Percentiles rank a stretch among this genome's conserved stretches.
phyloP scores from a whole-genome alignment of 2,329 filamentous ascomycete genomes.

The Alternaria brassicae region DNA sequence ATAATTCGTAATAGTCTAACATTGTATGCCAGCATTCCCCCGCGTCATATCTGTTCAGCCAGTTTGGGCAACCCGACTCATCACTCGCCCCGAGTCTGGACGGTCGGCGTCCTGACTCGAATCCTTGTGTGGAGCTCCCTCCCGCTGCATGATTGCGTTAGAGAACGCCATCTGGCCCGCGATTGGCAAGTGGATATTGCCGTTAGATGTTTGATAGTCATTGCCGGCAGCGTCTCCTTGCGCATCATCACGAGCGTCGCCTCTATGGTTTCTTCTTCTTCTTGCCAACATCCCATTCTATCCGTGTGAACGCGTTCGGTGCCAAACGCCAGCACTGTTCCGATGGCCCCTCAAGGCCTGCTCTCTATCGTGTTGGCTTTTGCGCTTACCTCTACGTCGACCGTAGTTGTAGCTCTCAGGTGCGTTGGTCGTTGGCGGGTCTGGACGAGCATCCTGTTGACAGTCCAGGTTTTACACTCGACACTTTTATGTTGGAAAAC shows the following conservation, averaged over 20 bases:
- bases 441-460: neutral
- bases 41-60: neutral
- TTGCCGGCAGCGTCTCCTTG: constrained; percentile 1
- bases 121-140: constrained; percentile 17
- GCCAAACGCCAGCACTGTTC: neutral
- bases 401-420: constrained; percentile 40
- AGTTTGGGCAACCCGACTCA: constrained; percentile 6
- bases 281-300: neutral
- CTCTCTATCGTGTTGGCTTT: constrained; percentile 35
- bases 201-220: constrained; percentile 15
- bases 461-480: constrained; percentile 40
- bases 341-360: constrained; percentile 34
- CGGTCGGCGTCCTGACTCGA: constrained; percentile 25
- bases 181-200: constrained; percentile 1
- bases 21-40: neutral
- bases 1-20: neutral
- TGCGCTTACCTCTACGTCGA: constrained; percentile 37
- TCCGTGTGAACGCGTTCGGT: neutral
- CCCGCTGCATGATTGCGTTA: constrained; percentile 15
- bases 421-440: constrained; percentile 9
- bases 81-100: constrained; percentile 4
- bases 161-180: constrained; percentile 13
- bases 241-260: constrained; percentile 4
- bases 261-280: constrained; percentile 1
- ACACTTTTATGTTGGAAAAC: constrained; percentile 35